Percentiles rank a stretch among this genome's conserved stretches.
These are phyloP conservation scores for Saturnispora gosingensis DNA, from an alignment of 805 yeast species.

Conservation along the genomic window DNA sequence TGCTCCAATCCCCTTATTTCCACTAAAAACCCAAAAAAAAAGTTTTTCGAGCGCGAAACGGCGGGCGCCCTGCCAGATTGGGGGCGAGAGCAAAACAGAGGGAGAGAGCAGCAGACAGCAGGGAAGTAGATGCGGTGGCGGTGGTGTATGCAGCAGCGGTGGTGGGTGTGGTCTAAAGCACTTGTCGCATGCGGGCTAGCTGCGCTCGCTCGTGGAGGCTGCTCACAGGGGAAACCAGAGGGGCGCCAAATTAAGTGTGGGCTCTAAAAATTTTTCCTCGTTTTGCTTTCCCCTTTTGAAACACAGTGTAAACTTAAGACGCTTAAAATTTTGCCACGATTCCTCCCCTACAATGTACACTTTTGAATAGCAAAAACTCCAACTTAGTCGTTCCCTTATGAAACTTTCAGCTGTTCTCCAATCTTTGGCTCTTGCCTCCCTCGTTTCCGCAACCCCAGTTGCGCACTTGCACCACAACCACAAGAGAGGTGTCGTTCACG, in stretches of 20 bases:
- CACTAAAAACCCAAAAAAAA: neutral
- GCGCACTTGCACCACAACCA: constrained; percentile 52
- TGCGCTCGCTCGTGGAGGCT: no score
- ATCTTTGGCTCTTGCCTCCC: constrained; percentile 28
- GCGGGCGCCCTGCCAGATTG: neutral
- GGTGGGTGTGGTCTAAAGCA: no score
- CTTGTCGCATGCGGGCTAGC: no score
- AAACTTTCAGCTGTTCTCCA: constrained; percentile 31
- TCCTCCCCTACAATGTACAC: neutral
- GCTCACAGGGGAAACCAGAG: neutral
- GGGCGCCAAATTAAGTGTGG: neutral
- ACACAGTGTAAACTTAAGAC: neutral
- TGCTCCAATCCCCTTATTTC: neutral
- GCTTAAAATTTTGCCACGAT: neutral
- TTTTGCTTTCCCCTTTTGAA: neutral
- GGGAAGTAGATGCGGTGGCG: no score
- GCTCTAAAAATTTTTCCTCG: neutral
- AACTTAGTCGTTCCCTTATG: constrained; percentile 16
- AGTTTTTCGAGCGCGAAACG: neutral
- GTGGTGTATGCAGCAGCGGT: no score
- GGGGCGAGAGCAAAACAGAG: no score
- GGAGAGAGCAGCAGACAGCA: no score
- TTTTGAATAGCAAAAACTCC: neutral
- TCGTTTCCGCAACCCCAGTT: constrained; percentile 50
- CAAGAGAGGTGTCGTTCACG: constrained; percentile 44